Base-by-base conservation (phyloP, 805 yeast species). In the Kregervanrija fluxuum region DNA sequence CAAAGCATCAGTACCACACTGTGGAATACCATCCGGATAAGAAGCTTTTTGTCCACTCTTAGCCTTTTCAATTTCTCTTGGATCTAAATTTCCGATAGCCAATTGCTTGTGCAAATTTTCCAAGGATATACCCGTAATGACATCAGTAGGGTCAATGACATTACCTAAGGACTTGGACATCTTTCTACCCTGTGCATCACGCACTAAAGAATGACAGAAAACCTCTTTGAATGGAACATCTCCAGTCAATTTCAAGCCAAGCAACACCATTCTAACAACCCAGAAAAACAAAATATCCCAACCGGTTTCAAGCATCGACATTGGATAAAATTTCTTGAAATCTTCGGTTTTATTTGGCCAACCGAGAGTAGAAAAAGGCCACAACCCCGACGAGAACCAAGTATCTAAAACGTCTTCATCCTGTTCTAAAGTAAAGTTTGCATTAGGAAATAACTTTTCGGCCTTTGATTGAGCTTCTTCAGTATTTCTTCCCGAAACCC, bases 221-320 rank as follows among this genome's bases (percentile, higher is more conserved):
- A 93, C 98, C 68, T 93, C 98, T 55, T 78, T 82, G 77, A 93
- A 93, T 48, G 99, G 99, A 54, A 87, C 79, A 47, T 80, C 70
- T 42, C 96, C 97, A 22, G 96, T 87, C 65, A 91, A 73, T 68
- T 91, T 90, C 57, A 89, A 65, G 51, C 96, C 93, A 61, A 93
- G 71, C 70, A 91, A 75, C 52, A 91, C 83, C 99, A 93, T 93
- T 70, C 99, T 81, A 30, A 93, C 77, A 43, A 93, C 98, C 99
- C 99, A 93, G 84, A 93, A 93, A 79, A 93, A 93, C 62, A 93
- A 74, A 62, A 91, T 91, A 73, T 91, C 99, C 99, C 99, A 93
- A 57, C 99, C 99, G 42, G 99, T 93, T 70, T 93, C 99, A 60
- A 93, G 73, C 85, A 93, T 73, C 28, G 95, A 82, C 82, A 89